These are phyloP conservation scores for Leccinum broughii DNA, from an alignment of 768 basidiomycete species.

Conservation along the genomic window DNA sequence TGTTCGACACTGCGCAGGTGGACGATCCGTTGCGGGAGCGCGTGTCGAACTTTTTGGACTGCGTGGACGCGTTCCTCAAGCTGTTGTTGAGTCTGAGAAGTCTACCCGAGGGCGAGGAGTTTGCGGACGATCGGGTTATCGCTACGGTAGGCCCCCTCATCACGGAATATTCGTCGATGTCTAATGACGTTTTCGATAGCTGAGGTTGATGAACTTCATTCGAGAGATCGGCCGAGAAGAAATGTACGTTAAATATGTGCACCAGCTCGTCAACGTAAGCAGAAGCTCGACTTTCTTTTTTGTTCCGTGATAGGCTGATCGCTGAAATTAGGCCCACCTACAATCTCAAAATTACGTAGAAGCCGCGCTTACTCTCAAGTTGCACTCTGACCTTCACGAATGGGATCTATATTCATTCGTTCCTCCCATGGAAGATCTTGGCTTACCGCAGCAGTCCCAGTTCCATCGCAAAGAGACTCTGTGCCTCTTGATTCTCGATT, in stretches of 20 bases:
- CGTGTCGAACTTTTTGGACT: conserved; percentile 81
- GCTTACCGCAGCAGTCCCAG: conserved; percentile 87
- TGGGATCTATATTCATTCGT: conserved; percentile 86
- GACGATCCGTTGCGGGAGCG: conserved; percentile 77
- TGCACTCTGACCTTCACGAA: conserved; percentile 90
- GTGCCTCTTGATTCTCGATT: conserved; percentile 89
- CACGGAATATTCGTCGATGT: background rate
- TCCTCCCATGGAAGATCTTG: conserved; percentile 85
- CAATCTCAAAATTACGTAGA: conserved; percentile 90
- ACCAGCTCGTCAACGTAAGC: conserved; percentile 87
- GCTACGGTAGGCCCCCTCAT: conserved; percentile 60
- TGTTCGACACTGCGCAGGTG: conserved; percentile 85
- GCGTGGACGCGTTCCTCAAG: conserved; percentile 91
- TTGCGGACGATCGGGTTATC: conserved; percentile 90
- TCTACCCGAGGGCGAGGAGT: conserved; percentile 91
- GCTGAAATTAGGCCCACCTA: conserved; percentile 71
- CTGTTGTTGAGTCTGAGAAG: conserved; percentile 84
- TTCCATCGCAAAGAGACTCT: conserved; percentile 95
- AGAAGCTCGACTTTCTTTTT: background rate
- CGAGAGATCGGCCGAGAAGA: conserved; percentile 88
- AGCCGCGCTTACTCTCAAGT: conserved; percentile 88
- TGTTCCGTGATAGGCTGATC: conserved; percentile 14
- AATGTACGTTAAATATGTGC: conserved; percentile 95
- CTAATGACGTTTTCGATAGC: conserved; percentile 41
- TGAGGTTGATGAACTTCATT: conserved; percentile 92